Evolutionary conservation across 768 basidiomycete genomes (phyloP).

Genomic region (Tylopilus cervinicoccineus): DNA sequence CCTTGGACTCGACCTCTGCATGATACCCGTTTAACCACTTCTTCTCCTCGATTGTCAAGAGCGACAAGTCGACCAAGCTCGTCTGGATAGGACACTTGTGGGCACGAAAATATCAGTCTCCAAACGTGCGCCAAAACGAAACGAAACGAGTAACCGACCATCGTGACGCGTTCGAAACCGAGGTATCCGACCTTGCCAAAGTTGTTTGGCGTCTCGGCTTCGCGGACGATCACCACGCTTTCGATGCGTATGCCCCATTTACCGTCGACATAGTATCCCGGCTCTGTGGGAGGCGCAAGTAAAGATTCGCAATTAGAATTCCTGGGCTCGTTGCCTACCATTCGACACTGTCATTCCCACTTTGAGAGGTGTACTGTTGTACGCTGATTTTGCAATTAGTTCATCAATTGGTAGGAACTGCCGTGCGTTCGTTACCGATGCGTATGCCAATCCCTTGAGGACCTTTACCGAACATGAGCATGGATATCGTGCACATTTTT

Average conservation of each 20-base stretch:
- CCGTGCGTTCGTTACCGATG: constrained; percentile 25
- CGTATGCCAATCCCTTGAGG: constrained; percentile 52
- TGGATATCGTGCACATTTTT: neutral
- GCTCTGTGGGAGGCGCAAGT: constrained; percentile 44
- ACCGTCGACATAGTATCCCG: constrained; percentile 91
- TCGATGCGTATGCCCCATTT: constrained; percentile 92
- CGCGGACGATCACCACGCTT: constrained; percentile 75
- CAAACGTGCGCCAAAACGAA: neutral
- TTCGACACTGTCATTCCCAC: constrained; percentile 91
- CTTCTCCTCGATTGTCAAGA: constrained; percentile 67
- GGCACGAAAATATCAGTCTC: neutral
- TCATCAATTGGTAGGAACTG: neutral
- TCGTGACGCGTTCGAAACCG: constrained; percentile 80
- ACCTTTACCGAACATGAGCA: constrained; percentile 34
- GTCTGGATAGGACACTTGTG: constrained; percentile 78
- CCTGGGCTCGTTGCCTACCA: constrained; percentile 31
- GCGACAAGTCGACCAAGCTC: constrained; percentile 61
- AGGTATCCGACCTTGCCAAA: constrained; percentile 84
- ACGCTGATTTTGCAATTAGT: constrained; percentile 37
- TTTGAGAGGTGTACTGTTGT: constrained; percentile 70
- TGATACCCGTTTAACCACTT: constrained; percentile 87
- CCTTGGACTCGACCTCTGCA: constrained; percentile 53
- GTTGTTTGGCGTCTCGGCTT: constrained; percentile 65
- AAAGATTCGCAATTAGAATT: neutral
- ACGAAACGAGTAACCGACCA: constrained; percentile 49